Base-by-base conservation (phyloP, 2,329 filamentous ascomycete species). In the Arthrobotrys conoides region DNA sequence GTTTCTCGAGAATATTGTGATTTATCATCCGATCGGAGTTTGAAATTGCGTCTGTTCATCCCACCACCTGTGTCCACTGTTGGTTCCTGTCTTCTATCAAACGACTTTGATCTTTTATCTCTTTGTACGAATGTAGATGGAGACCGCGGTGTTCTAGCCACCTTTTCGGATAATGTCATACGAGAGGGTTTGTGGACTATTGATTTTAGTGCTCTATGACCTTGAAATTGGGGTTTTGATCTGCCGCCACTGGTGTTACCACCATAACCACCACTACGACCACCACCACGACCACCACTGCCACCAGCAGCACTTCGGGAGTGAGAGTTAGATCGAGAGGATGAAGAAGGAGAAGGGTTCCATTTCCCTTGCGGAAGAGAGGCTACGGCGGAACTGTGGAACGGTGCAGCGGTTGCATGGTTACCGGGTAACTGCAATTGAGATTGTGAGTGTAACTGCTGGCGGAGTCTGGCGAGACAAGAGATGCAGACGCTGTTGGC, bases 151-250 rank as follows among this genome's bases (percentile, higher is more conserved):
- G 85, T 70, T 77, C 85, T 85, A 44, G 85, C 85, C 24, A 90
- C 88, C 55, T 85, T 85, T 80, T 89, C 86, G 8, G 89, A 89
- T 5, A 90, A 85, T 33, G 88, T 86, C 88, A 90, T 89, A 64
- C 89, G 88, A 49, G 88, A 88, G 41, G 89, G 87, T 68, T 83
- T 77, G 5, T 64, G 49, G 3, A 71, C 61, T 5, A 67, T 41
- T 5, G 59, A 59, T 30, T 24, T 22, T 14, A 71, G 18, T 44
- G 20, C 61, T 30, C 46, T 51, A 27, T 65, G 57, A 3, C 48
- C 30, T 30, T 67, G 20, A 20, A 20, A 9, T 41, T 14, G 5
- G 18, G 18, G 6, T 30, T 30, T 30, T 30, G 27, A 30, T 30
- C 27, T 30, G 27, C 27, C 27, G 27, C 27, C 27, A 30, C 27